Percentiles rank a stretch among this genome's conserved stretches.
Evolutionary conservation across 495 filamentous ascomycete genomes (phyloP).

Genomic region (Thozetella sp.): DNA sequence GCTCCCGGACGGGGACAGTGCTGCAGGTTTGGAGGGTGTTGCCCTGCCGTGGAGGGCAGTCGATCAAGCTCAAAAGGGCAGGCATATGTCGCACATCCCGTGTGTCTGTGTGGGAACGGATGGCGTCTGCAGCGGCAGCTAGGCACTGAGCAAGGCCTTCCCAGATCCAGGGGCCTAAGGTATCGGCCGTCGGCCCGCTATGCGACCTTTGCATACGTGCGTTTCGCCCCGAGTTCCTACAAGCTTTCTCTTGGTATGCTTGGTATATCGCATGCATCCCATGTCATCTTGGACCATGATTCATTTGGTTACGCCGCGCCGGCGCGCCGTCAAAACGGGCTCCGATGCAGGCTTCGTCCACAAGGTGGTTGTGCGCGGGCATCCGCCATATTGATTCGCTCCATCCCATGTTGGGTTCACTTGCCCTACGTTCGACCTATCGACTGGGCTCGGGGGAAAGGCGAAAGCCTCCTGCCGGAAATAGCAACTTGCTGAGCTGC

Average conservation of each 20-base stretch:
- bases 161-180: background rate
- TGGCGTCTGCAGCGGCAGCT: background rate
- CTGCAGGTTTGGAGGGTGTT: background rate
- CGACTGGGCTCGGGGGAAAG: background rate
- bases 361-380: too few relatives aligned
- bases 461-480: background rate
- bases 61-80: conserved; percentile 1
- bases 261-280: too few relatives aligned
- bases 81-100: background rate
- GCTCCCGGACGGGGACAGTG: background rate
- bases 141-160: background rate
- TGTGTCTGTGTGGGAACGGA: background rate
- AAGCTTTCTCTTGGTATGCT: background rate
- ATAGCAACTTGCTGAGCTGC: background rate
- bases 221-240: background rate
- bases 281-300: background rate
- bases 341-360: too few relatives aligned
- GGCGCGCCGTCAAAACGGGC: too few relatives aligned
- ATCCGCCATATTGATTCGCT: too few relatives aligned
- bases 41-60: background rate
- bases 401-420: too few relatives aligned
- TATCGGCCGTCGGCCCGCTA: background rate
- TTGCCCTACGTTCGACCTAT: too few relatives aligned
- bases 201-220: background rate
- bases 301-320: background rate